phyloP scores from a whole-genome alignment of 495 filamentous ascomycete species.

The Lepidopterella palustris region DNA sequence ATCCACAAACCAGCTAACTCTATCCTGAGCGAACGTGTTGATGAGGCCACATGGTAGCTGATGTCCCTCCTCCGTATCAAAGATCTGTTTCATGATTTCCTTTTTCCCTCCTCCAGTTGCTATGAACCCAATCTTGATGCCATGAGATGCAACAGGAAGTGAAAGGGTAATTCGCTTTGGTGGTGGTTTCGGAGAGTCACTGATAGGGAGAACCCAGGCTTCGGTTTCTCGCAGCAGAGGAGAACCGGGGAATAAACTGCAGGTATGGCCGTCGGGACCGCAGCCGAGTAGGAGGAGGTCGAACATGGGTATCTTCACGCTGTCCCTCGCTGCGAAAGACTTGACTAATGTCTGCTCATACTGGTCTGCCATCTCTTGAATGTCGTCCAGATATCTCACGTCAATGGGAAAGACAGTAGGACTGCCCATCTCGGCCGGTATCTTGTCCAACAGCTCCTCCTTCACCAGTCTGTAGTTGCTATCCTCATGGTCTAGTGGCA shows the following conservation, averaged over 20 bases:
- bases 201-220: conserved; percentile 87
- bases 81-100: conserved; percentile 85
- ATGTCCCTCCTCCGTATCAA: conserved; percentile 67
- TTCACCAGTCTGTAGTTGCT: conserved; percentile 91
- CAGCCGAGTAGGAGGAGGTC: conserved; percentile 88
- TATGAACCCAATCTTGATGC: conserved; percentile 79
- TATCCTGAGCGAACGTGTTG: conserved; percentile 72
- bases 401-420: conserved; percentile 79
- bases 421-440: conserved; percentile 56
- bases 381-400: conserved; percentile 61
- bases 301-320: conserved; percentile 68
- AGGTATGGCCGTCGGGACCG: conserved; percentile 94
- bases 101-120: conserved; percentile 85
- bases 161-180: conserved; percentile 85
- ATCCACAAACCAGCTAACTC: conserved; percentile 94
- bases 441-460: conserved; percentile 78
- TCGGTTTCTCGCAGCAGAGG: conserved; percentile 77
- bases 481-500: conserved; percentile 83
- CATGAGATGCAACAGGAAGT: conserved; percentile 80
- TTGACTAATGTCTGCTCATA: conserved; percentile 86
- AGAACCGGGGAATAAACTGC: conserved; percentile 90
- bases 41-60: conserved; percentile 78
- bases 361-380: conserved; percentile 84
- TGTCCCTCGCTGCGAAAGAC: conserved; percentile 41
- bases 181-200: conserved; percentile 91